Base-by-base conservation (phyloP, 1,139 yeast genomes). In the Trichomonascaceae sp. region DNA sequence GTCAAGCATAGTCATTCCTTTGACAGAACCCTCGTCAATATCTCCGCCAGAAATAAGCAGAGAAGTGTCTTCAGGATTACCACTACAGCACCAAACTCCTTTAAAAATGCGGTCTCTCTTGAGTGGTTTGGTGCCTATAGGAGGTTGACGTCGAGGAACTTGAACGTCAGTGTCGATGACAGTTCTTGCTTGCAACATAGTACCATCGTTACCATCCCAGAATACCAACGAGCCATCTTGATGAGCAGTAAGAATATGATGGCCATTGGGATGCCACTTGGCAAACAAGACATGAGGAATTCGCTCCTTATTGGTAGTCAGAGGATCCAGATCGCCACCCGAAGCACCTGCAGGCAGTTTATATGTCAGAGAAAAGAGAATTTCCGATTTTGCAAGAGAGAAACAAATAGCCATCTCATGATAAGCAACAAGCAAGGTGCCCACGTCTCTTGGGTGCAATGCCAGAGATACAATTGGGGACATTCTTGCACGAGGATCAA, bases 361-460 rank as follows among this genome's bases (percentile, higher is more conserved):
- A 66, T 86, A 87, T 1, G 80, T 73, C 60, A 87, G 81, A 7
- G 76, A 72, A 53, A 77, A 77, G 53, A 80, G 75, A 41, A 87
- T 75, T 41, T 78, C 79, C 41, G 82, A 84, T 2, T 81, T 78
- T 0, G 82, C 76, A 22, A 95, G 61, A 0, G 90, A 85, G 66
- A 84, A 93, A 3, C 83, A 73, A 1, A 89, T 78, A 0, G 93
- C 89, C 52, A 82, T 77, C 57, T 82, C 84, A 1, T 82, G 74
- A 66, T 91, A 95, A 0, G 89, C 81, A 10, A 93, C 79, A 59
- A 95, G 74, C 7, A 93, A 59, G 0, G 85, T 77, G 0, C 96
- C 95, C 10, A 90, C 78, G 67, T 93, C 98, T 59, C 97, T 77
- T 1, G 99, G 99, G 63, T 89, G 95, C 79, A 96, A 77, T 59